These are phyloP conservation scores for Apophysomyces ossiformis DNA, from an alignment of 371 early-diverging fungal genomes.

Conservation along the genomic window DNA sequence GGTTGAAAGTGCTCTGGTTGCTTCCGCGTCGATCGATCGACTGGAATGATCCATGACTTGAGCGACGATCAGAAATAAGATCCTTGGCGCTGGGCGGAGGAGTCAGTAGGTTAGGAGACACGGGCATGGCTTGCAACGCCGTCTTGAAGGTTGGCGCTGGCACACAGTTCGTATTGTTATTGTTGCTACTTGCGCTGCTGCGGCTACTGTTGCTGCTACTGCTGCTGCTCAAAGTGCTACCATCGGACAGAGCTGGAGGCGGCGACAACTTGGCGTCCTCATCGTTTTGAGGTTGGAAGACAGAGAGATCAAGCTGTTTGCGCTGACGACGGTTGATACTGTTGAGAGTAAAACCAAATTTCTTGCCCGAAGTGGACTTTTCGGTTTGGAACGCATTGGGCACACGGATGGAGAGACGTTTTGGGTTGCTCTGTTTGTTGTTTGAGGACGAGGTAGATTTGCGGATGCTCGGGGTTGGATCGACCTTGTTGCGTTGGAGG, in stretches of 20 bases:
- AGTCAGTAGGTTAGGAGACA: slow-evolving; percentile 1
- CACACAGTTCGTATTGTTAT: slow-evolving; percentile 14
- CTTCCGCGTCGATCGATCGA: slow-evolving; percentile 39
- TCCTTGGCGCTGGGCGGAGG: slow-evolving; percentile 10
- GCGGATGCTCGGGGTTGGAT: slow-evolving; percentile 19
- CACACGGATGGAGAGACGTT: slow-evolving; percentile 44
- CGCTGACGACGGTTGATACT: slow-evolving; percentile 34
- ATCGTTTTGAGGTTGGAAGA: slow-evolving; percentile 29
- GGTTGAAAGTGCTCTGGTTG: slow-evolving; percentile 25
- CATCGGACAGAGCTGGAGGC: slow-evolving; percentile 44
- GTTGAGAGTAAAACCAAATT: slow-evolving; percentile 40
- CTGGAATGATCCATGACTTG: slow-evolving; percentile 40
- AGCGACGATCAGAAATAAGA: slow-evolving; percentile 20
- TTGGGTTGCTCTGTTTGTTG: slow-evolving; percentile 23
- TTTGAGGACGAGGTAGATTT: slow-evolving; percentile 13
- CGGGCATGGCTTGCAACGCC: slow-evolving; percentile 15
- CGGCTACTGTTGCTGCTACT: slow-evolving; percentile 27
- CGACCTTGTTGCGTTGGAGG: slow-evolving; percentile 37
- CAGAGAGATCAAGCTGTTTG: slow-evolving; percentile 45
- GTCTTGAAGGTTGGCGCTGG: slow-evolving; percentile 18
- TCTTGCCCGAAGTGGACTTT: slow-evolving; percentile 25
- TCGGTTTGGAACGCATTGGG: slow-evolving; percentile 29
- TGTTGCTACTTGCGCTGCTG: slow-evolving; percentile 18
- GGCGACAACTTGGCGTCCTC: slow-evolving; percentile 21
- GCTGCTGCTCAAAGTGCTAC: slow-evolving; percentile 47